These are phyloP conservation scores for Pichia scutulata DNA, from an alignment of 805 yeast species.

Conservation along the genomic window DNA sequence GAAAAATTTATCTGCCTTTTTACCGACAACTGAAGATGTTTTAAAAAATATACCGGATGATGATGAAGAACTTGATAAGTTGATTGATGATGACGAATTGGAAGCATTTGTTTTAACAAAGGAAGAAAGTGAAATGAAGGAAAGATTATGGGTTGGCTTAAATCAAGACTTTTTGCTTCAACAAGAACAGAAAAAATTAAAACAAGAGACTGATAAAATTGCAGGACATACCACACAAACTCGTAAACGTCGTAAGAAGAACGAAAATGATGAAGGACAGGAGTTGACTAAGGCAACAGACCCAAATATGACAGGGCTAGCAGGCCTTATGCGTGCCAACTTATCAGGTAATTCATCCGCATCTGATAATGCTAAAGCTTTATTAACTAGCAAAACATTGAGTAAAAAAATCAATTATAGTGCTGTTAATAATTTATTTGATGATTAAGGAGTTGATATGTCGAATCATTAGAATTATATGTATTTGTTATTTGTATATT, in stretches of 20 bases:
- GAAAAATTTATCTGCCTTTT: conserved; percentile 39
- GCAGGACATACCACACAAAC: conserved; percentile 63
- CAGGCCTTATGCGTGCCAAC: conserved; percentile 32
- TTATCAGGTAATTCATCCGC: conserved; percentile 50
- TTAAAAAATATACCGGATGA: conserved; percentile 49
- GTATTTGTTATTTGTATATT: neutral
- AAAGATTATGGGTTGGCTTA: conserved; percentile 81
- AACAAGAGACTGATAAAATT: conserved; percentile 77
- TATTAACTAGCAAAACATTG: conserved; percentile 67
- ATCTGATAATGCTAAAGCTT: conserved; percentile 69
- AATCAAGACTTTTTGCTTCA: conserved; percentile 81
- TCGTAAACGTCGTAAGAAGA: conserved; percentile 38
- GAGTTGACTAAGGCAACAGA: conserved; percentile 14
- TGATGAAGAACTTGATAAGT: conserved; percentile 50
- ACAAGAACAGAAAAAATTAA: conserved; percentile 77
- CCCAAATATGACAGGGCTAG: conserved; percentile 15
- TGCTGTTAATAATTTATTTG: conserved; percentile 54
- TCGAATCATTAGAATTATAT: neutral
- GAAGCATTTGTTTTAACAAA: conserved; percentile 51
- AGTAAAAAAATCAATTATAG: conserved; percentile 88
- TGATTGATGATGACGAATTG: conserved; percentile 75
- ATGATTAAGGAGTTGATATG: conserved; percentile 13
- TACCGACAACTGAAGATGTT: conserved; percentile 54
- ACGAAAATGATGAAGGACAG: conserved; percentile 20
- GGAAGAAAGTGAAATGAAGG: conserved; percentile 68